Evolutionary conservation across 2,329 filamentous ascomycete species (phyloP), one percentile per base, ranked within the genome.

Genomic region (Colletotrichum tofieldiae): DNA sequence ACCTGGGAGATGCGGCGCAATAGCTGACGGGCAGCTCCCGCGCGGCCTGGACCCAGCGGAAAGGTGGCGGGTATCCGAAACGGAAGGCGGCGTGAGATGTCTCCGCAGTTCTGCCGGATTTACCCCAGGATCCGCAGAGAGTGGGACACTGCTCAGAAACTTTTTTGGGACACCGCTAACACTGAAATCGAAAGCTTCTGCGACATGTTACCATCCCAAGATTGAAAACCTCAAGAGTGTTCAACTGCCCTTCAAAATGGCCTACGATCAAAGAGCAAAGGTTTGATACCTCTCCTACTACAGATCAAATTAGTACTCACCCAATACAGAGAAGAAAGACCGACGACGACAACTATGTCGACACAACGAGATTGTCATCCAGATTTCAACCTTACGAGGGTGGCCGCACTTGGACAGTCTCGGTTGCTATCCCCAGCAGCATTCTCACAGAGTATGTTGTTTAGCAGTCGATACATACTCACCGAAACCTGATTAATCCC

Each of bases 391-490:
- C 93, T 1, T 86, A 84, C 0, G 86, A 78, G n/a, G 82, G 87
- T 56, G 91, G 92, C 45, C 86, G 94, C 75, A 84, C 89, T 45
- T 93, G 92, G 87, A 96, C 94, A 0, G 80, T 96, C 23, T 95
- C 92, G 52, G 87, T 96, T 43, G 94, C 94, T 4, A 82, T 97
- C 39, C 93, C 94, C 1, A 93, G 92, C 43, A 96, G 93, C 79
- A 90, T 96, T 55, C 88, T 96, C 68, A 86, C 91, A 69, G 93
- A 93, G 93, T 94, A 84, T 73, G 85, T 81, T 9, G 5, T 18
- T 35, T 45, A 37, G 20, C 11, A 20, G 14, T 32, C 18, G 1
- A 43, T 35, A 9, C 35, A 20, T 41, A 0, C 1, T 14, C 56
- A 26, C 11, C 8, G 47, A 9, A 59, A 0, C 11, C 8, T 16